Base-by-base conservation (phyloP, 306 rosid genomes). In the Dalbergia oliveri region DNA sequence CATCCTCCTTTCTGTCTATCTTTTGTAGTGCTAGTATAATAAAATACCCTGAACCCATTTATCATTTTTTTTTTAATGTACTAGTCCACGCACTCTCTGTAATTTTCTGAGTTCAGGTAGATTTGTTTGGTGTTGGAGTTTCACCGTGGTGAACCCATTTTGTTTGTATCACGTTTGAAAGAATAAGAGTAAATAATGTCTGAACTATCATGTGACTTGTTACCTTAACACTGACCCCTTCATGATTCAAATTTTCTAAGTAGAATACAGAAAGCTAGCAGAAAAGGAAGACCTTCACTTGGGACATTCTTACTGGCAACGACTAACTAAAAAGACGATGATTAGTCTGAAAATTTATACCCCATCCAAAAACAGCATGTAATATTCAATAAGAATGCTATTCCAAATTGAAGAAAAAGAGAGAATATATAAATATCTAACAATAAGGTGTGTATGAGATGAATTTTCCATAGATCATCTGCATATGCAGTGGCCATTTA, bases 1-100 rank as follows among this genome's bases (percentile, higher is more conserved):
- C 33, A 41, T 76, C 37, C 62, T 90, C 66, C 60, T 85, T 31
- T 23, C 45, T 69, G 12, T 82, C 60, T 72, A 21, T 81, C 72
- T 75, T 64, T 73, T 70, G 66, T 79, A 73, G 78, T 37, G 2
- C 31, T 47, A 37, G 7, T 37, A 13, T 4, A 50, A 13, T 86
- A 73, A 62, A 63, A 26, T 47, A 68, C 76, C 62, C 39, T 72
- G 54, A 21, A 26, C 6, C 57, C 50, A 21, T 3, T 50, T 60
- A 1, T 26, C 3, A 1, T 63, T 75, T 81, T 50, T 67, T 16
- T 19, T 15, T 54, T 15, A 16, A 69, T 19, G 56, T 9, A 43
- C 60, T 41, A 33, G 33, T 23, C 78, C 5, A 37, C 41, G 2
- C 69, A 47, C 63, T 5, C 63, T 5, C 7, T 60, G 75, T 76